phyloP scores from a whole-genome alignment of 1,284 basidiomycete species.

The Rhodotorula glutinis region DNA sequence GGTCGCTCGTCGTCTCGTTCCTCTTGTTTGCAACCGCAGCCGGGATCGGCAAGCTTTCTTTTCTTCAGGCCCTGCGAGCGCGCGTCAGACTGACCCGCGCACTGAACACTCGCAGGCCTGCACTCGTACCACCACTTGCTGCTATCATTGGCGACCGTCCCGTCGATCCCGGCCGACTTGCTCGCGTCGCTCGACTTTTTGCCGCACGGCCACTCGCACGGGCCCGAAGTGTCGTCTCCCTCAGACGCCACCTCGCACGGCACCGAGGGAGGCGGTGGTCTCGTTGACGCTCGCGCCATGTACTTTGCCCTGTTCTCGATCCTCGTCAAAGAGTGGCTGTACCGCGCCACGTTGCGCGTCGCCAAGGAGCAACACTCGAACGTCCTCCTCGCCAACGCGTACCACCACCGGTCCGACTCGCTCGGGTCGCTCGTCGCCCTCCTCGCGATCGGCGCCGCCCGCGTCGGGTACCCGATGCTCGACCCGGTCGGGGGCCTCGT shows the following conservation, averaged over 20 bases:
- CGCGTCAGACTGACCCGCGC: background rate
- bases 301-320: conserved; percentile 88
- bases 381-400: conserved; percentile 84
- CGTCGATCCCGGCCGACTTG: conserved; percentile 50
- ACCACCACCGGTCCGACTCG: conserved; percentile 92
- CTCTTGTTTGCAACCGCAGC: conserved; percentile 70
- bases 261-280: conserved; percentile 3
- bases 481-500: conserved; percentile 91
- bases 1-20: conserved; percentile 50
- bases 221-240: conserved; percentile 14
- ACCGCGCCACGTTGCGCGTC: conserved; percentile 69
- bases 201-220: conserved; percentile 45
- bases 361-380: conserved; percentile 85
- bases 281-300: conserved; percentile 90
- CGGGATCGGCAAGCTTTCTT: conserved; percentile 66
- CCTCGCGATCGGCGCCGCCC: conserved; percentile 79
- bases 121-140: conserved; percentile 83
- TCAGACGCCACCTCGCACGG: background rate
- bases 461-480: conserved; percentile 75
- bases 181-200: conserved; percentile 44
- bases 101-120: conserved; percentile 52
- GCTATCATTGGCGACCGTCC: conserved; percentile 56
- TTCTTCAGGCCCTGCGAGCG: no score
- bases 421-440: conserved; percentile 84
- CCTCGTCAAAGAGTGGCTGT: conserved; percentile 86